Conservation (phyloP, 176 grass and related monocot genomes). For the Metroxylon sagu region DNA sequence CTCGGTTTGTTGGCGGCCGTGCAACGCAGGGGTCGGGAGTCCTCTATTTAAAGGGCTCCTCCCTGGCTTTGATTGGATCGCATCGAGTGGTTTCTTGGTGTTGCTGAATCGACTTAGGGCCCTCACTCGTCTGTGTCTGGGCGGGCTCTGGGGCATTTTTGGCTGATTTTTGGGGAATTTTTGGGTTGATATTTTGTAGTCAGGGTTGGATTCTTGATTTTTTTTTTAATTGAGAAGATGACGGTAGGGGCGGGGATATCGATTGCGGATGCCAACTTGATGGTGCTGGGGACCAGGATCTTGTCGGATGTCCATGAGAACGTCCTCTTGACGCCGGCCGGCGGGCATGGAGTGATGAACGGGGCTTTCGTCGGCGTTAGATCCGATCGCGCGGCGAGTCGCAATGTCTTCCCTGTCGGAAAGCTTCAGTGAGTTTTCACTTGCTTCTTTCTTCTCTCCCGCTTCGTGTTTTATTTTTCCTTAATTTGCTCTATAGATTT, state of each 20-base stretch:
- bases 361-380: conserved; percentile 64
- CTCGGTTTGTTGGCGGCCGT: too few relatives aligned
- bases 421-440: conserved; percentile 52
- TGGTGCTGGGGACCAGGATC: conserved; percentile 40
- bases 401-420: conserved; percentile 63
- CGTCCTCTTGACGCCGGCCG: conserved; percentile 45
- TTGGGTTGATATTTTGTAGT: too few relatives aligned
- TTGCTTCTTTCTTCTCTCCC: neutral
- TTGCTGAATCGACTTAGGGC: too few relatives aligned
- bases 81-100: too few relatives aligned
- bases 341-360: conserved; percentile 33
- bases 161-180: too few relatives aligned
- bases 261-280: conserved; percentile 51
- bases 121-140: too few relatives aligned
- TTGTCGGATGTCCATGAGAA: conserved; percentile 43
- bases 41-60: too few relatives aligned
- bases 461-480: neutral
- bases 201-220: too few relatives aligned
- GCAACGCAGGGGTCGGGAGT: too few relatives aligned
- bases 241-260: conserved; percentile 55
- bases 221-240: conserved; percentile 24
- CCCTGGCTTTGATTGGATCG: too few relatives aligned
- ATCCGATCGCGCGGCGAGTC: conserved; percentile 33
- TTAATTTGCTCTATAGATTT: neutral
- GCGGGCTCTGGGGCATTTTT: too few relatives aligned